A percentile compares a stretch with the other conserved stretches of the same genome.
These are phyloP conservation scores for Epichloe sp. DNA, from an alignment of 2,329 filamentous ascomycete species.

Conservation along the genomic window DNA sequence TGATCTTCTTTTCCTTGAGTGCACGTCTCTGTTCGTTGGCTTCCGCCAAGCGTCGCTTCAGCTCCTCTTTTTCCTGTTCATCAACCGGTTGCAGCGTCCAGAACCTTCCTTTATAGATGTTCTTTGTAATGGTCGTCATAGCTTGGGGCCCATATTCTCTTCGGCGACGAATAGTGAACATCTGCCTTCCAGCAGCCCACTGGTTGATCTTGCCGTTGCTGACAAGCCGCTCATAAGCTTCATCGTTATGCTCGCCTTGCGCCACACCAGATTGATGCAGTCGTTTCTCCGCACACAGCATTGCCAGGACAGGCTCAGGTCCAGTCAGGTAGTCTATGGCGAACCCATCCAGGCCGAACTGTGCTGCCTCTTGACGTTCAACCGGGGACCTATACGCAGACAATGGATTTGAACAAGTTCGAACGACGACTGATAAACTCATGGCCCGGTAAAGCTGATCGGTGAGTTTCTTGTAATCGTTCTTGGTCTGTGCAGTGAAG, in stretches of 20 bases:
- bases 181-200: slow-evolving; percentile 57
- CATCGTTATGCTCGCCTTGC: slow-evolving; percentile 47
- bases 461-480: slow-evolving; percentile 64
- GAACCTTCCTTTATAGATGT: slow-evolving; percentile 45
- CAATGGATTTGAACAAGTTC: slow-evolving; percentile 44
- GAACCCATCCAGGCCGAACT: slow-evolving; percentile 64
- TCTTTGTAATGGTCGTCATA: slow-evolving; percentile 53
- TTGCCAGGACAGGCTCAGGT: slow-evolving; percentile 70
- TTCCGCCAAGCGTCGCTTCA: slow-evolving; percentile 41
- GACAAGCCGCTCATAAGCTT: slow-evolving; percentile 54
- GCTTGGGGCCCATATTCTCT: slow-evolving; percentile 68
- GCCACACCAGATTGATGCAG: slow-evolving; percentile 58
- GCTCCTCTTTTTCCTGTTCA: slow-evolving; percentile 44
- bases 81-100: slow-evolving; percentile 76
- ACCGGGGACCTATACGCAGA: slow-evolving; percentile 42
- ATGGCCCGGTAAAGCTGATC: slow-evolving; percentile 49
- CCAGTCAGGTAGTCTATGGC: slow-evolving; percentile 68
- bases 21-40: slow-evolving; percentile 21
- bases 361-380: slow-evolving; percentile 37
- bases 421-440: slow-evolving; percentile 59
- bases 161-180: slow-evolving; percentile 54
- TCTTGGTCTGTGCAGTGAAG: slow-evolving; percentile 63
- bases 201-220: slow-evolving; percentile 42
- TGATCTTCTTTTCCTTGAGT: slow-evolving; percentile 20
- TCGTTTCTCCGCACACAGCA: slow-evolving; percentile 65